Evolutionary conservation across 768 basidiomycete genomes (phyloP), one percentile per base, ranked within the genome.

Genomic region (Agrocybe praecox): DNA sequence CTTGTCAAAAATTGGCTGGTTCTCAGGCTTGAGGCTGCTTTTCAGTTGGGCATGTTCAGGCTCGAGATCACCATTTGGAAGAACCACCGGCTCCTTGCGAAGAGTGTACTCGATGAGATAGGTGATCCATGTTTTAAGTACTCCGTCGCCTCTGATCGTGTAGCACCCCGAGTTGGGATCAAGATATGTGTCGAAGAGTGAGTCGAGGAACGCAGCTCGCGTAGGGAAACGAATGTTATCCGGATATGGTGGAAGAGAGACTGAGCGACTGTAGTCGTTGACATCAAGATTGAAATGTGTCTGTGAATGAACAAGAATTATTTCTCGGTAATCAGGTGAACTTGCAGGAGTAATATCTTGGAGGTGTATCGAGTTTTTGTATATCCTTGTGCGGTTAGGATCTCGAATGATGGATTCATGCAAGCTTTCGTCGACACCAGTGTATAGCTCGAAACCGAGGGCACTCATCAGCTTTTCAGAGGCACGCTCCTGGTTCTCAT

Each of bases 181-280:
- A 2, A 53, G 42, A 7, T 17, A 12, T 15, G 24, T 24, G 17
- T 53, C 52, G n/a, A 53, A 43, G 15, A 26, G 9, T 5, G 52
- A 53, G 23, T 53, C 52, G 10, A 53, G 40, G 24, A 53, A 53
- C 17, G 52, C 52, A 6, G 42, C 26, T 12, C 22, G 21, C 12
- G 52, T 53, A 40, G 51, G 51, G 22, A 52, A 52, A 19, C 51
- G 14, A 10, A 52, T 52, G 42, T 24, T 53, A 21, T 43, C 42
- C 8, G 61, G 64, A 51, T 58, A 59, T 11, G 56, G 55, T 6
- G 53, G 42, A 29, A 62, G 56, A 7, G 59, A 33, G 42, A 59
- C 36, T 9, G 64, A 65, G 29, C 45, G 61, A 29, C 36, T 55
- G 21, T 57, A 17, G 17, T 67, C 61, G 0, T 49, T 11, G 42